Conservation (phyloP, 352 stramenopile species). For the Pythium periplocum region DNA sequence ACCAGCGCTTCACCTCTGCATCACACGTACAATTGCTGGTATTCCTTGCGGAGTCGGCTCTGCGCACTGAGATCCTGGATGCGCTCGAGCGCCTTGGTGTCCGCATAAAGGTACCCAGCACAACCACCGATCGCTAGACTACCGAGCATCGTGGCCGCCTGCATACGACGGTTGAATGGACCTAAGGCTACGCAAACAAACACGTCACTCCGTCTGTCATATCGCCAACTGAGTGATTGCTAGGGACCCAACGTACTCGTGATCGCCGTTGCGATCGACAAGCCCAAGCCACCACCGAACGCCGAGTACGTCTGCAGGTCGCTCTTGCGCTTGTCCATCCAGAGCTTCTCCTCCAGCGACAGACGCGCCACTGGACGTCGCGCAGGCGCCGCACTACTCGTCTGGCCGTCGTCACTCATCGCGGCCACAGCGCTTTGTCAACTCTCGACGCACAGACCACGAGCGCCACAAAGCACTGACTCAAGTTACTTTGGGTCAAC, state of each 20-base stretch:
- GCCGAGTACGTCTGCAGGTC: conserved; percentile 63
- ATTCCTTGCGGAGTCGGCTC: conserved; percentile 72
- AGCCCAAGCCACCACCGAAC: conserved; percentile 52
- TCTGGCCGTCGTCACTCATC: background rate
- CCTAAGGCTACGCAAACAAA: conserved; percentile 36
- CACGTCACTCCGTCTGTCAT: background rate
- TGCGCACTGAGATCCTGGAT: conserved; percentile 75
- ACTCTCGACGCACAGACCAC: no score
- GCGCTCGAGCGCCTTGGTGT: conserved; percentile 62
- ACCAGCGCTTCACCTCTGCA: background rate
- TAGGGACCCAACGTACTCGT: conserved; percentile 31
- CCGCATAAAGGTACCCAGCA: conserved; percentile 61
- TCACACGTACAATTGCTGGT: conserved; percentile 62
- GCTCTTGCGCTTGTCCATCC: conserved; percentile 64
- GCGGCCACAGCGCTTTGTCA: no score
- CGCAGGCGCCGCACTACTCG: conserved; percentile 12
- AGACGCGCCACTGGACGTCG: conserved; percentile 28
- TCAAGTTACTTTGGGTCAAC: no score
- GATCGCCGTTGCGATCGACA: conserved; percentile 37
- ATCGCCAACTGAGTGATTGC: background rate
- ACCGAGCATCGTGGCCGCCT: conserved; percentile 54
- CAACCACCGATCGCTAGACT: conserved; percentile 52
- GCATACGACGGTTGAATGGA: conserved; percentile 57
- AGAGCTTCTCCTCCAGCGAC: conserved; percentile 80
- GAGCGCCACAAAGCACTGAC: no score